Percentiles rank a stretch among this genome's conserved stretches.
Conservation (phyloP, 179 eudicot species). For the Monotropa hypopitys region DNA sequence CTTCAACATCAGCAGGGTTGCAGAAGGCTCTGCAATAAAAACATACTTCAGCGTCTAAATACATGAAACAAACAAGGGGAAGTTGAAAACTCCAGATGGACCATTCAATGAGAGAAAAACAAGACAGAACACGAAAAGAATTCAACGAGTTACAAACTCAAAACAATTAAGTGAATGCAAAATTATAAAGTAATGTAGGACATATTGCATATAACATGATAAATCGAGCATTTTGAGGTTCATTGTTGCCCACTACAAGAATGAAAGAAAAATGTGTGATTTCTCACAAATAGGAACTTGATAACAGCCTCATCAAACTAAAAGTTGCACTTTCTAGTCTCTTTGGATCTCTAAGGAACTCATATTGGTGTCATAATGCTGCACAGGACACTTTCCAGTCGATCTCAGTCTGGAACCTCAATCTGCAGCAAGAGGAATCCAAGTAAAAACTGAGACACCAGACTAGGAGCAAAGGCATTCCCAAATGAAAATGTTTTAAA, state of each 20-base stretch:
- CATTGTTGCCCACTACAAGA: background rate
- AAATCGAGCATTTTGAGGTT: background rate
- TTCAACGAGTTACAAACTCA: background rate
- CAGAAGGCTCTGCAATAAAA: slow-evolving; percentile 68
- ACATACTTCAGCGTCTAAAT: slow-evolving; percentile 17
- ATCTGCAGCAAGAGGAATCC: background rate
- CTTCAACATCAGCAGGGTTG: slow-evolving; percentile 91
- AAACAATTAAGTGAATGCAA: background rate
- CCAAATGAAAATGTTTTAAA: too few species aligned
- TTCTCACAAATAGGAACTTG: background rate
- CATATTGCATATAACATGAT: background rate
- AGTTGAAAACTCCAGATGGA: background rate
- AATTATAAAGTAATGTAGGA: background rate
- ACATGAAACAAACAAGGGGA: background rate
- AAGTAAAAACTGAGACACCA: background rate
- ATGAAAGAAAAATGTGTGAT: background rate
- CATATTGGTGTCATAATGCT: background rate
- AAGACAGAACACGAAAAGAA: background rate
- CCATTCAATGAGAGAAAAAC: background rate
- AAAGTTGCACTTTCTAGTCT: background rate
- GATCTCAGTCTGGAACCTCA: background rate
- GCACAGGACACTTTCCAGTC: background rate
- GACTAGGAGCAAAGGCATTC: background rate
- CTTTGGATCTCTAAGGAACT: background rate
- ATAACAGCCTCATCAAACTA: background rate